phyloP scores from a whole-genome alignment of 2,329 filamentous ascomycete species.

The Penicillium sp. region DNA sequence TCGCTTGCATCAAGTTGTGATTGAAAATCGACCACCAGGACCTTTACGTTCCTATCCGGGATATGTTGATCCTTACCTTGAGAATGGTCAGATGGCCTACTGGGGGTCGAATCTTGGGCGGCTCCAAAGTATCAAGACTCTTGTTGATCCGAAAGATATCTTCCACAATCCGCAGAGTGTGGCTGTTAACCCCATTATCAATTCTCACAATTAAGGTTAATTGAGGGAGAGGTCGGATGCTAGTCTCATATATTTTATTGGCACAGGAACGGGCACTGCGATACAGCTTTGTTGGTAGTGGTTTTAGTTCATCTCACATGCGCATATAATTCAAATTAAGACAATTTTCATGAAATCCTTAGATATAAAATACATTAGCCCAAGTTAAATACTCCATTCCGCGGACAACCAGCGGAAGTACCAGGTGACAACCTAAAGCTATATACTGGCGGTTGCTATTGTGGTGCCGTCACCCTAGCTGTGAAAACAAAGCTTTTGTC shows the following conservation, averaged over 20 bases:
- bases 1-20: constrained; percentile 48
- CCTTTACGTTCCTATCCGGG: constrained; percentile 59
- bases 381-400: too few species aligned
- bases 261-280: background rate
- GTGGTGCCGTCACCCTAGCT: too few species aligned
- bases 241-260: background rate
- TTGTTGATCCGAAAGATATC: constrained; percentile 54
- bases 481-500: too few species aligned
- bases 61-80: constrained; percentile 58
- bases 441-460: too few species aligned
- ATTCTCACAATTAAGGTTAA: background rate
- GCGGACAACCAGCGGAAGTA: too few species aligned
- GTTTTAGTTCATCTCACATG: background rate
- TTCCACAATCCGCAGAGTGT: constrained; percentile 61
- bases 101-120: constrained; percentile 55
- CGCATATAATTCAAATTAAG: background rate
- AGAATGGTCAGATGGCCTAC: constrained; percentile 52
- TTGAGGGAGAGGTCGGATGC: background rate
- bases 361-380: too few species aligned
- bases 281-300: background rate
- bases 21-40: constrained; percentile 36
- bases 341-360: background rate
- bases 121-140: constrained; percentile 53
- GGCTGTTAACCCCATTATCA: background rate
- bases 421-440: too few species aligned